These are phyloP conservation scores for Immersiporthe knoxdaviesiana DNA, from an alignment of 2,329 filamentous ascomycete species.

Conservation along the genomic window DNA sequence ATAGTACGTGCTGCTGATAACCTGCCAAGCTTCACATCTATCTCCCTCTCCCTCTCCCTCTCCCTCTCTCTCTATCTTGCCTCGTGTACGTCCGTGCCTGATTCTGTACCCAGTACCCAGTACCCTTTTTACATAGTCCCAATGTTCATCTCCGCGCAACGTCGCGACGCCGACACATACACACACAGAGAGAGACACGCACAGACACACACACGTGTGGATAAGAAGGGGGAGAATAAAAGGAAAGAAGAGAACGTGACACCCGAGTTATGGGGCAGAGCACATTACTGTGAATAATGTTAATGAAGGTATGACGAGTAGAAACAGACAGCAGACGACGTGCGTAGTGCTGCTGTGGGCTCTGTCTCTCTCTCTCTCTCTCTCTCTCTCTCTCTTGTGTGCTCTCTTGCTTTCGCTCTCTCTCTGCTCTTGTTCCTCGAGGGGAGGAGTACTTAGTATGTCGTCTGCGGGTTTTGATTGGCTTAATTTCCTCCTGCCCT, in stretches of 20 bases:
- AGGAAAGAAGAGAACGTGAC: too few species aligned
- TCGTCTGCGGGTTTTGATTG: conserved; percentile 6
- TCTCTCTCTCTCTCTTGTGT: too few species aligned
- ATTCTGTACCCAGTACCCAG: too few species aligned
- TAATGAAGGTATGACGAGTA: background rate
- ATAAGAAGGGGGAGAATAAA: background rate
- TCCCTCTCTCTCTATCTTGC: too few species aligned
- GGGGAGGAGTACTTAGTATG: background rate
- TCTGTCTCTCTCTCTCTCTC: too few species aligned
- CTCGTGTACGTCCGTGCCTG: too few species aligned
- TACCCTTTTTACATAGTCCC: background rate
- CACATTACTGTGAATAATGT: background rate
- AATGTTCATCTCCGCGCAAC: conserved; percentile 6
- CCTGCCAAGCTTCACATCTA: background rate
- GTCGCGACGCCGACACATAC: background rate
- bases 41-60: too few species aligned
- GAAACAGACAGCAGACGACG: background rate
- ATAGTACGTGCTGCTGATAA: conserved; percentile 20
- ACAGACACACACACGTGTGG: background rate
- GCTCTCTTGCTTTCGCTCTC: too few species aligned
- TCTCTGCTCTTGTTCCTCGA: background rate
- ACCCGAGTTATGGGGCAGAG: background rate
- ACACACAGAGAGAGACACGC: background rate
- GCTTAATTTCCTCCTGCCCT: conserved; percentile 21
- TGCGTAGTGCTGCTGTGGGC: too few species aligned